These are phyloP conservation scores for Staphylotrichum longicolle DNA, from an alignment of 495 filamentous ascomycete species.

Conservation along the genomic window DNA sequence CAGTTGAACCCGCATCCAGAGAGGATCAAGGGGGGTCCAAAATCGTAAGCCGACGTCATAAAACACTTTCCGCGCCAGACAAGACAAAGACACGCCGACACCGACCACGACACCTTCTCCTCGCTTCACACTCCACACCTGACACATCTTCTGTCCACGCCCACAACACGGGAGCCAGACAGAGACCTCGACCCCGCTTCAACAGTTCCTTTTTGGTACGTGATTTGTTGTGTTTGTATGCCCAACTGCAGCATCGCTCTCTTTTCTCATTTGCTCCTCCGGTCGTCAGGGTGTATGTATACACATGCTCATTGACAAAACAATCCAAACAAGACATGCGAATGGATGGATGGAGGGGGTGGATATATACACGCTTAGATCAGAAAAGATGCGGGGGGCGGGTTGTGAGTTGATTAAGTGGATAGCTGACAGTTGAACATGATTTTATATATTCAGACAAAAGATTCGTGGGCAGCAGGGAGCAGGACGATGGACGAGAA, in stretches of 20 bases:
- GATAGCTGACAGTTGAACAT: conserved; percentile 14
- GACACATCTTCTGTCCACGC: no score
- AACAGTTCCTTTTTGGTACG: no score
- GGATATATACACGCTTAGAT: conserved; percentile 19
- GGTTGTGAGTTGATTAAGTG: no score
- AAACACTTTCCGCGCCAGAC: conserved; percentile 1
- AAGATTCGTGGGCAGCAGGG: no score
- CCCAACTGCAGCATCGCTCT: conserved; percentile 11
- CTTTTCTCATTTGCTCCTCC: conserved; percentile 12
- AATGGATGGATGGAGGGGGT: not conserved
- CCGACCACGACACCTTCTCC: not conserved
- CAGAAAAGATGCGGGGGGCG: not conserved
- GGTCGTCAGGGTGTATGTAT: not conserved
- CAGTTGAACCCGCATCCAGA: not conserved
- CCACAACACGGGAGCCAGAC: no score
- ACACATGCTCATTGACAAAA: not conserved
- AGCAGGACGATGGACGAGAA: no score
- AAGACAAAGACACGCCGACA: not conserved
- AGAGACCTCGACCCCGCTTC: no score
- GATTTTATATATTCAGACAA: conserved; percentile 13
- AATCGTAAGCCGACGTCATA: conserved; percentile 17
- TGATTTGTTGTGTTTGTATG: not conserved
- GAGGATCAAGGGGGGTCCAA: not conserved
- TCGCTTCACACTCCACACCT: no score
- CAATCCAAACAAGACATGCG: conserved; percentile 1